phyloP scores from a whole-genome alignment of 192 early-diverging fungal genomes.

The Gaertneriomyces sp. region DNA sequence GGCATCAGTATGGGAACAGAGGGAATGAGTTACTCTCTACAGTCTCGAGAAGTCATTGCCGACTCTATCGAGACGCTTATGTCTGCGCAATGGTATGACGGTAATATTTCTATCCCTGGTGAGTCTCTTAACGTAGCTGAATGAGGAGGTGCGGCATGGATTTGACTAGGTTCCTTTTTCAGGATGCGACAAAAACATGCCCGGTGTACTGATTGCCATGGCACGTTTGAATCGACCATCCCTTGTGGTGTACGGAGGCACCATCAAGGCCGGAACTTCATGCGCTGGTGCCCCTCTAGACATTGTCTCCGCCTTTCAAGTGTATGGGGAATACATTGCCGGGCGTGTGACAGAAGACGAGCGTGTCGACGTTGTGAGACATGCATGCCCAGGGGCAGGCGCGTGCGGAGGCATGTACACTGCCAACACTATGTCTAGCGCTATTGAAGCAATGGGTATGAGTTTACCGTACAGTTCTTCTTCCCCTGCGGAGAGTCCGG shows the following conservation, averaged over 20 bases:
- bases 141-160: no score
- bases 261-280: slow-evolving; percentile 72
- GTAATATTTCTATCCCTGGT: slow-evolving; percentile 94
- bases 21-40: slow-evolving; percentile 96
- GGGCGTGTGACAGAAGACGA: slow-evolving; percentile 87
- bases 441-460: slow-evolving; percentile 98
- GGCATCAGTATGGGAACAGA: slow-evolving; percentile 96
- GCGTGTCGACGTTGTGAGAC: slow-evolving; percentile 54
- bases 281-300: slow-evolving; percentile 75
- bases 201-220: slow-evolving; percentile 95
- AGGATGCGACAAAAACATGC: slow-evolving; percentile 90
- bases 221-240: slow-evolving; percentile 93
- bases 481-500: slow-evolving; percentile 82
- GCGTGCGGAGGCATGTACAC: slow-evolving; percentile 99
- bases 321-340: slow-evolving; percentile 87
- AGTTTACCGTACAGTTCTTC: slow-evolving; percentile 93
- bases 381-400: slow-evolving; percentile 77
- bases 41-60: slow-evolving; percentile 96
- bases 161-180: neutral
- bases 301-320: slow-evolving; percentile 96
- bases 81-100: slow-evolving; percentile 98
- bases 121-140: neutral
- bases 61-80: slow-evolving; percentile 99
- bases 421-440: slow-evolving; percentile 95
- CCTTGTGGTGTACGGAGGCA: slow-evolving; percentile 97